phyloP scores from a whole-genome alignment of 1,139 yeast genomes.

The Candida buenavistaensis region DNA sequence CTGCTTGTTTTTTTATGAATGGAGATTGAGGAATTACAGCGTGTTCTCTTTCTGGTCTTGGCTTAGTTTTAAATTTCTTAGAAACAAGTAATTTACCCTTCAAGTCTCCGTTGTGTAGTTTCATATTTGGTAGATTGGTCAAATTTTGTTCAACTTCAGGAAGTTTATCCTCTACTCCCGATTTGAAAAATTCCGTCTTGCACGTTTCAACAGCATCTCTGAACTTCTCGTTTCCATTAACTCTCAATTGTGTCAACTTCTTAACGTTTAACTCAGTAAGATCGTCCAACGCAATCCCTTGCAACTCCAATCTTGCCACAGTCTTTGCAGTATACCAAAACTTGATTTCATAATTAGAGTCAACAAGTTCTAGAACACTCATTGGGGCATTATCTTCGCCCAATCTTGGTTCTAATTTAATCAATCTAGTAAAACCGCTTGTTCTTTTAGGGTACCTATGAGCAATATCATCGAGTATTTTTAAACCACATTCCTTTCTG shows the following conservation, averaged over 20 bases:
- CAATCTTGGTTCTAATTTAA: slow-evolving; percentile 80
- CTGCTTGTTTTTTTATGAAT: slow-evolving; percentile 20
- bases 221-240: slow-evolving; percentile 55
- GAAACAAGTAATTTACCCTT: slow-evolving; percentile 29
- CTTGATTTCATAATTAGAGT: slow-evolving; percentile 68
- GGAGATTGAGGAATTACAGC: slow-evolving; percentile 39
- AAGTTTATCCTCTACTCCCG: slow-evolving; percentile 27
- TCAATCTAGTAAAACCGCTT: slow-evolving; percentile 86
- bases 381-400: slow-evolving; percentile 90
- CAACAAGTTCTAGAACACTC: slow-evolving; percentile 86
- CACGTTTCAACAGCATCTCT: slow-evolving; percentile 63
- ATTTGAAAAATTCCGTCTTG: slow-evolving; percentile 56
- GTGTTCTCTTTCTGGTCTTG: slow-evolving; percentile 25
- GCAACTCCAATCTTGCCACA: slow-evolving; percentile 76
- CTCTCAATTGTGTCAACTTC: slow-evolving; percentile 47
- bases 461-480: slow-evolving; percentile 64
- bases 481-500: slow-evolving; percentile 44
- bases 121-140: slow-evolving; percentile 34
- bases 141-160: slow-evolving; percentile 28
- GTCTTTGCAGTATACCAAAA: slow-evolving; percentile 76
- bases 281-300: slow-evolving; percentile 60
- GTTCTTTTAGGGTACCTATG: slow-evolving; percentile 61
- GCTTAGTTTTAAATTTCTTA: slow-evolving; percentile 37
- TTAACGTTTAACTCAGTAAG: slow-evolving; percentile 59
- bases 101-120: slow-evolving; percentile 26